phyloP scores from a whole-genome alignment of 2,329 filamentous ascomycete species.

The Tolypocladium nubicola region DNA sequence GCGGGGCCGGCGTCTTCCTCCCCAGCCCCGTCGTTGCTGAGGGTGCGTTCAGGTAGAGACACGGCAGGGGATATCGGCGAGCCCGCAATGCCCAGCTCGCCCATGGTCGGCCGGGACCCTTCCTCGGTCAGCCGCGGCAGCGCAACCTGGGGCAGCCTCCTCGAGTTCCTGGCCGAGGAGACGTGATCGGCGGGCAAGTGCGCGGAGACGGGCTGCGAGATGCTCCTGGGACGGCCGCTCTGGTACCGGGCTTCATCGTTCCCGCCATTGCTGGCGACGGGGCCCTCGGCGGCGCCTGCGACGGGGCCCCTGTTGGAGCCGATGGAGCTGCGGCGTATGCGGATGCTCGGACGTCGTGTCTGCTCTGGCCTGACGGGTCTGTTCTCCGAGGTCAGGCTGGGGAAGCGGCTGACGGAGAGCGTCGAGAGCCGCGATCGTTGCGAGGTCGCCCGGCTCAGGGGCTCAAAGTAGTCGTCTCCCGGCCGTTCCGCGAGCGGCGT shows the following conservation, averaged over 20 bases:
- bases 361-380: constrained; percentile 1
- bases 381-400: neutral
- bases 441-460: constrained; percentile 1
- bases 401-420: constrained; percentile 1
- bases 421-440: constrained; percentile 2
- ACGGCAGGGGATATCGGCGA: constrained; percentile 13
- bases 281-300: neutral
- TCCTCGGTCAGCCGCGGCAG: constrained; percentile 30
- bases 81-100: constrained; percentile 18
- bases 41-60: constrained; percentile 13
- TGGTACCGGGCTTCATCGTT: neutral
- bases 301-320: neutral
- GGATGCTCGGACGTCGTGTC: constrained; percentile 11
- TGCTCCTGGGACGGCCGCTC: constrained; percentile 18
- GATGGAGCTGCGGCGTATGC: constrained; percentile 9
- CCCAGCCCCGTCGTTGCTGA: neutral
- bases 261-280: neutral
- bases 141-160: constrained; percentile 19
- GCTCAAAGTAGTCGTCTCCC: neutral
- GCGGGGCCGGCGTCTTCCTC: neutral
- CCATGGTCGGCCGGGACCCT: constrained; percentile 21
- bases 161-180: constrained; percentile 16
- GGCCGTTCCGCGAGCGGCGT: neutral
- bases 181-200: constrained; percentile 8
- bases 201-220: constrained; percentile 22